A percentile compares a stretch with the other conserved stretches of the same genome.
phyloP scores from a whole-genome alignment of 176 grass and related monocot species.

The Raddia distichophylla region DNA sequence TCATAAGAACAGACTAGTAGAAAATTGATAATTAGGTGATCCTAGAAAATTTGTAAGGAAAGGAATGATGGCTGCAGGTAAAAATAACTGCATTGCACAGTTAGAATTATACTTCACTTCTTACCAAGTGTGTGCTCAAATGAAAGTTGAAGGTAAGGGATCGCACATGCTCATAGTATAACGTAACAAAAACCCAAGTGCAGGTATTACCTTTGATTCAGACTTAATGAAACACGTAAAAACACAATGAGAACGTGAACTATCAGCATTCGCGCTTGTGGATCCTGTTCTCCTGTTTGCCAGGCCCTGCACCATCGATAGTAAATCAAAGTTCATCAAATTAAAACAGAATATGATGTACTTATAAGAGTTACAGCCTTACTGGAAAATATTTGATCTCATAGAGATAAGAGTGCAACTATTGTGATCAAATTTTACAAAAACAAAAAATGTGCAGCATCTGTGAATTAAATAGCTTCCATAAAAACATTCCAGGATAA shows the following conservation, averaged over 20 bases:
- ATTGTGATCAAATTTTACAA: constrained; percentile 7
- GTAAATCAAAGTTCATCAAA: constrained; percentile 16
- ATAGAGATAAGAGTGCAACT: not conserved
- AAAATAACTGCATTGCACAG: not conserved
- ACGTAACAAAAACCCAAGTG: not conserved
- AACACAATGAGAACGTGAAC: constrained; percentile 95
- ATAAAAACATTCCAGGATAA: constrained; percentile 19
- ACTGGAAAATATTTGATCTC: constrained; percentile 14
- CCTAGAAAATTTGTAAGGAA: not conserved
- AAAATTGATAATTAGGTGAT: not conserved
- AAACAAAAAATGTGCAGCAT: constrained; percentile 16
- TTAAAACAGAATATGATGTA: constrained; percentile 2
- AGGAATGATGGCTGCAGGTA: not conserved
- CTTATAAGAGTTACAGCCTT: not conserved
- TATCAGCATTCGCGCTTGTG: constrained; percentile 89
- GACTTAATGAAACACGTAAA: constrained; percentile 95
- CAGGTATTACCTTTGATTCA: constrained; percentile 71
- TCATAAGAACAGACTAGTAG: not conserved
- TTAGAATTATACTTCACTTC: not conserved
- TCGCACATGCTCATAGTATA: constrained; percentile 6
- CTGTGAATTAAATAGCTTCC: not conserved
- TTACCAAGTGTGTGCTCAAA: not conserved
- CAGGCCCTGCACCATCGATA: constrained; percentile 63
- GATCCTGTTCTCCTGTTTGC: constrained; percentile 82
- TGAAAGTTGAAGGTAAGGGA: not conserved